Conservation (phyloP, 2,329 filamentous ascomycete species). For the Microcyclospora tardicrescens region DNA sequence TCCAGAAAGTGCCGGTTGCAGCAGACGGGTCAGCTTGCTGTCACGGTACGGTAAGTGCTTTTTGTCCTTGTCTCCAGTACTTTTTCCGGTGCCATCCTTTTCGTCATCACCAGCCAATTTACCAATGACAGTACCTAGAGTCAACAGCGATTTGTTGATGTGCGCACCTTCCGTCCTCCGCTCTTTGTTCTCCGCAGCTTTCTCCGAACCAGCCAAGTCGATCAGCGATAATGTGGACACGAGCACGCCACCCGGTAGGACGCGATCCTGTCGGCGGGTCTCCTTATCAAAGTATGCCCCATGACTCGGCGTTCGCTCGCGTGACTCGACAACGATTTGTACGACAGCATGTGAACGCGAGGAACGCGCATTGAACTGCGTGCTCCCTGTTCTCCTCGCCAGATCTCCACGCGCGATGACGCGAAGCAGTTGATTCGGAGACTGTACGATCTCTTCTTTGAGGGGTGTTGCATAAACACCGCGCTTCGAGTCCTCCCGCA, state of each 20-base stretch:
- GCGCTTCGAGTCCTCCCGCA: slow-evolving; percentile 89
- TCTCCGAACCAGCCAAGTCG: slow-evolving; percentile 90
- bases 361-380: slow-evolving; percentile 91
- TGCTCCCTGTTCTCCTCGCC: slow-evolving; percentile 79
- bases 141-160: slow-evolving; percentile 96
- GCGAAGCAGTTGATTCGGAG: slow-evolving; percentile 82
- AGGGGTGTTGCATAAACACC: slow-evolving; percentile 92
- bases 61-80: slow-evolving; percentile 51
- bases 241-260: slow-evolving; percentile 76
- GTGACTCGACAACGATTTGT: slow-evolving; percentile 94
- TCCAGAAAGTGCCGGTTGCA: slow-evolving; percentile 85
- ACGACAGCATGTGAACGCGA: slow-evolving; percentile 97
- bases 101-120: slow-evolving; percentile 83
- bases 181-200: slow-evolving; percentile 90
- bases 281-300: slow-evolving; percentile 31
- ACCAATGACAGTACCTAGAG: slow-evolving; percentile 86
- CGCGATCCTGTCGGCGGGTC: slow-evolving; percentile 48
- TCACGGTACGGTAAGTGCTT: slow-evolving; percentile 95
- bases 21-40: slow-evolving; percentile 85
- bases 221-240: slow-evolving; percentile 93
- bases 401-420: slow-evolving; percentile 93
- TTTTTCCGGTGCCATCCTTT: slow-evolving; percentile 30
- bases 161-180: slow-evolving; percentile 87
- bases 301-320: slow-evolving; percentile 54
- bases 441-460: slow-evolving; percentile 98